Conservation (phyloP, 2,329 filamentous ascomycete species). For the Fusarium sp. region DNA sequence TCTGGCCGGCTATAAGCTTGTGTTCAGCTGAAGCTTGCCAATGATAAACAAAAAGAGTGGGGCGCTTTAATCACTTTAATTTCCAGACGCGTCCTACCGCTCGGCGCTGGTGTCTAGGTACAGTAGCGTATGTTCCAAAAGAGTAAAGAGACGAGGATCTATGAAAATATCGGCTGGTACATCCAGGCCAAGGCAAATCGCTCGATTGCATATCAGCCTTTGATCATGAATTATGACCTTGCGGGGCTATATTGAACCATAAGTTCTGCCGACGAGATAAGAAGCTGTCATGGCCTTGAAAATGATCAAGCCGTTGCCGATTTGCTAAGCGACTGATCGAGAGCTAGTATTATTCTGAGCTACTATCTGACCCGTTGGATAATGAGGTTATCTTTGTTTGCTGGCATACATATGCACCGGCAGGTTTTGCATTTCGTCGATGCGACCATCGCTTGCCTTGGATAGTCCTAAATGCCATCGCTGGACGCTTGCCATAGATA, state of each 20-base stretch:
- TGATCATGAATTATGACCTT: not conserved
- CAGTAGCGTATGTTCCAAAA: constrained; percentile 22
- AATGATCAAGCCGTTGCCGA: not conserved
- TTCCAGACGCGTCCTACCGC: constrained; percentile 35
- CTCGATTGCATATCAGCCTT: not conserved
- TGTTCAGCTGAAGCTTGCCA: constrained; percentile 10
- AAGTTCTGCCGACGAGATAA: not conserved
- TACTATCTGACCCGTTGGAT: not conserved
- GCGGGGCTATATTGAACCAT: constrained; percentile 3
- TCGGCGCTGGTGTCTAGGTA: constrained; percentile 7
- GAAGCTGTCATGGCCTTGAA: not conserved
- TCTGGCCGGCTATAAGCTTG: not conserved
- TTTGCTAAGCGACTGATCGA: not conserved
- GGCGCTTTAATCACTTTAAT: constrained; percentile 38
- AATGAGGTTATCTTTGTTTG: not conserved
- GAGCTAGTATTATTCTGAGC: not conserved
- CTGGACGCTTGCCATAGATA: not conserved
- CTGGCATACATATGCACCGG: not conserved
- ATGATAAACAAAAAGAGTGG: constrained; percentile 29
- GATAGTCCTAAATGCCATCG: not conserved
- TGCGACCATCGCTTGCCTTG: not conserved
- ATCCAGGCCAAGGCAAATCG: constrained; percentile 2
- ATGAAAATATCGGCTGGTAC: constrained; percentile 22
- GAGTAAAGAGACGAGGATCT: constrained; percentile 14
- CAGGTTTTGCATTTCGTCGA: not conserved